Percentiles rank a stretch among this genome's conserved stretches.
phyloP scores from a whole-genome alignment of 345 rosid species.

The Leavenworthia alabamica region DNA sequence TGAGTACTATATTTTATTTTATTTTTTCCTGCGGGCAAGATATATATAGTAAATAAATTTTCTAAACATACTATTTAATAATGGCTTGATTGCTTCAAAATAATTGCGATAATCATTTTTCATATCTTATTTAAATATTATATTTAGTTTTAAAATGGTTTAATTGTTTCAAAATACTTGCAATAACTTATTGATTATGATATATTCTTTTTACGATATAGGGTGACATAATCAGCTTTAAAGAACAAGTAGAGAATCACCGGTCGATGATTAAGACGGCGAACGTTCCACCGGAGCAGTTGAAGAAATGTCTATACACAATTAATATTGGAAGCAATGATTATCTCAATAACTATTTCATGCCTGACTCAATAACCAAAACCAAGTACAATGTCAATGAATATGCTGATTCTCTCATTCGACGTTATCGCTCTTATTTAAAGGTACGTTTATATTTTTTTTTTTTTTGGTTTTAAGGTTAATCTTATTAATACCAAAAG shows the following conservation, averaged over 20 bases:
- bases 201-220: constrained; percentile 16
- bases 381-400: constrained; percentile 2
- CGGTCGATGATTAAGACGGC: constrained; percentile 13
- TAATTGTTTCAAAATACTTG: too few relatives aligned
- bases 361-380: constrained; percentile 15
- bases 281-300: constrained; percentile 16
- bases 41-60: too few relatives aligned
- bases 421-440: constrained; percentile 13
- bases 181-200: too few relatives aligned
- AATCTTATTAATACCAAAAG: too few relatives aligned
- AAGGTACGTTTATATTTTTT: background rate
- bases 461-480: too few relatives aligned
- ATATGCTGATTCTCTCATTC: constrained; percentile 26
- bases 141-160: too few relatives aligned
- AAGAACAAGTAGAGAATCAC: constrained; percentile 39
- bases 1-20: too few relatives aligned
- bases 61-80: background rate
- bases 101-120: background rate
- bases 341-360: constrained; percentile 47
- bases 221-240: constrained; percentile 40
- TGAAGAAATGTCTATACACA: constrained; percentile 43
- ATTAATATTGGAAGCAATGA: constrained; percentile 48
- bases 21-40: too few relatives aligned
- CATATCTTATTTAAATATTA: too few relatives aligned
- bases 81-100: background rate